Conservation (phyloP, 352 stramenopile genomes). For the Pythium periplocum region DNA sequence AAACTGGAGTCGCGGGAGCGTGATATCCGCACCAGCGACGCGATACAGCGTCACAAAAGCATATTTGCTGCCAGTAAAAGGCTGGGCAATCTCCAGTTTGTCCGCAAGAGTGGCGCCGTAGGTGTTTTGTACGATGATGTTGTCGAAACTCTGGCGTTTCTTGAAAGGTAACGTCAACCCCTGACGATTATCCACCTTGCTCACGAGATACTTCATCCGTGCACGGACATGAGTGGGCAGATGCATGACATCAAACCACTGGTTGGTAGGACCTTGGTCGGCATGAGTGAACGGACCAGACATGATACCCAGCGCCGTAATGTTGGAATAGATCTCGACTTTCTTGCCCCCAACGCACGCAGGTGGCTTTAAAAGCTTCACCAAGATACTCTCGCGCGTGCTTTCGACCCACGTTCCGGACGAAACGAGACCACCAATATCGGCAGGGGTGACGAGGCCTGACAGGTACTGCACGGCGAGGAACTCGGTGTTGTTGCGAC, state of each 20-base stretch:
- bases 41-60: conserved; percentile 26
- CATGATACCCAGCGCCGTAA: conserved; percentile 1
- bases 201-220: conserved; percentile 27
- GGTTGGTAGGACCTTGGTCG: conserved; percentile 12
- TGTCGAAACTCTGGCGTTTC: conserved; percentile 29
- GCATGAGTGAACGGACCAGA: conserved; percentile 3
- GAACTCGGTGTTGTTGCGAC: conserved; percentile 27
- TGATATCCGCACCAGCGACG: conserved; percentile 19
- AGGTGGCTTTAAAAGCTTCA: conserved; percentile 14
- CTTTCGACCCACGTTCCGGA: conserved; percentile 29
- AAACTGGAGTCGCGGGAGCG: conserved; percentile 26
- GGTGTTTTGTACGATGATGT: conserved; percentile 24
- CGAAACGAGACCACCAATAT: conserved; percentile 27
- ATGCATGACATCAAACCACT: conserved; percentile 30
- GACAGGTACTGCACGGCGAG: conserved; percentile 30
- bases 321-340: background rate
- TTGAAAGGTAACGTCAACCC: conserved; percentile 24
- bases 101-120: conserved; percentile 26
- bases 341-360: conserved; percentile 6
- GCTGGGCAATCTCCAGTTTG: conserved; percentile 24
- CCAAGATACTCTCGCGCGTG: conserved; percentile 22
- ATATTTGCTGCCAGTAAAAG: conserved; percentile 17
- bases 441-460: conserved; percentile 27
- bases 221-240: conserved; percentile 18
- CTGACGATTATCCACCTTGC: conserved; percentile 18